A percentile compares a stretch with the other conserved stretches of the same genome.
These are phyloP conservation scores for Beta macrorhiza DNA, from an alignment of 179 eudicot species.

Conservation along the genomic window DNA sequence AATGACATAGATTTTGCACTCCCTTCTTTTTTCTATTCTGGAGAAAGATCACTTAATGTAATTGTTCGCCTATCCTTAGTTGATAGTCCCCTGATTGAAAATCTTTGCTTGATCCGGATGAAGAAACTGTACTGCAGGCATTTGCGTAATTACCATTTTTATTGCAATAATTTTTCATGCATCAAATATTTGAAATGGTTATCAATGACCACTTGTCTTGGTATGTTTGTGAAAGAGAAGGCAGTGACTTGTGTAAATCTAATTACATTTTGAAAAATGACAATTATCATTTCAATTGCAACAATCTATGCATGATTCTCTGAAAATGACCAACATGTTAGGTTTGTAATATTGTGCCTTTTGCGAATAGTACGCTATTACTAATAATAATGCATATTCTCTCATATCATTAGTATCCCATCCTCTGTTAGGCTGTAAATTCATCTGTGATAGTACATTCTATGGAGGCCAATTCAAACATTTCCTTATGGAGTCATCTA, in stretches of 20 bases:
- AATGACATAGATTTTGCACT: neutral
- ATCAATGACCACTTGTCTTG: neutral
- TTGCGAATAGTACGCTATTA: neutral
- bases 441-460: neutral
- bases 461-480: neutral
- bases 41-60: neutral
- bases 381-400: neutral
- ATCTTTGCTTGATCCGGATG: neutral
- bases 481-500: neutral
- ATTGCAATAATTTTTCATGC: neutral
- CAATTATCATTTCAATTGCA: neutral
- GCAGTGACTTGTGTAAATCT: neutral
- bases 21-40: neutral
- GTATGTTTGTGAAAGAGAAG: neutral
- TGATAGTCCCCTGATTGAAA: too few relatives aligned
- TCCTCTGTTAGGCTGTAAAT: neutral
- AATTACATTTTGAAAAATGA: neutral
- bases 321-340: neutral
- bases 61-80: neutral
- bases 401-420: neutral
- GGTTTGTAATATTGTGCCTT: neutral
- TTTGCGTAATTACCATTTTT: neutral
- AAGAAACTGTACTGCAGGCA: neutral
- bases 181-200: neutral
- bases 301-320: neutral